phyloP scores from a whole-genome alignment of 225 moss, liverwort and hornwort genomes.

The Sphagnum tenellum region DNA sequence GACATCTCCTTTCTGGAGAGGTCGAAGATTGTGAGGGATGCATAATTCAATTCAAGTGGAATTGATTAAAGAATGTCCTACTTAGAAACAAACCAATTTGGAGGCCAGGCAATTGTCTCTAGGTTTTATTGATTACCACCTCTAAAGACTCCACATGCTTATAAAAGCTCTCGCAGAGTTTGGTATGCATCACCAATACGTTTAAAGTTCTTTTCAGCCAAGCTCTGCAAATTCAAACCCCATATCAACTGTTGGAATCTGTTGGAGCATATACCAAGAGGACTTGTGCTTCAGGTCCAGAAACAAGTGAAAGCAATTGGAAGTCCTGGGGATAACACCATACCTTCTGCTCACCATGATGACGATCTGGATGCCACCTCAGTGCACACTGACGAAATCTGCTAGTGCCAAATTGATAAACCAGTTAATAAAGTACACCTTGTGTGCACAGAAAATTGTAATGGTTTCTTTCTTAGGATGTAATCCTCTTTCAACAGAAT shows the following conservation, averaged over 20 bases:
- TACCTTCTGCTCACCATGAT: constrained; percentile 43
- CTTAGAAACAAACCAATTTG: no score
- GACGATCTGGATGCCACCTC: constrained; percentile 59
- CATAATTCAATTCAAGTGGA: no score
- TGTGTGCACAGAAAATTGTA: no score
- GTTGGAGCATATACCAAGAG: neutral
- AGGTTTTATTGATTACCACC: no score
- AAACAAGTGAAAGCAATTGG: neutral
- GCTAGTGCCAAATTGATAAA: neutral
- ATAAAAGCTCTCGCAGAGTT: constrained; percentile 33
- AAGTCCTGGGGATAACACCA: neutral
- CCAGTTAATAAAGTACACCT: no score
- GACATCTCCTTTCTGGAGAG: no score
- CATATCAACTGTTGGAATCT: neutral
- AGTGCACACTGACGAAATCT: constrained; percentile 52
- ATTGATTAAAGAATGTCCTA: no score
- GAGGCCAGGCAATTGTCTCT: no score
- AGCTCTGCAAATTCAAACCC: constrained; percentile 15
- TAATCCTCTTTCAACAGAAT: no score
- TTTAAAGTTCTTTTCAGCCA: constrained; percentile 45
- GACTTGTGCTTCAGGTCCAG: neutral
- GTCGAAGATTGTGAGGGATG: no score
- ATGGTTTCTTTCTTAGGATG: no score
- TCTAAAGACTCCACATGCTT: neutral
- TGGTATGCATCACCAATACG: constrained; percentile 44